Base-by-base conservation (phyloP, 345 rosid genomes). In the Raphanus sativus region DNA sequence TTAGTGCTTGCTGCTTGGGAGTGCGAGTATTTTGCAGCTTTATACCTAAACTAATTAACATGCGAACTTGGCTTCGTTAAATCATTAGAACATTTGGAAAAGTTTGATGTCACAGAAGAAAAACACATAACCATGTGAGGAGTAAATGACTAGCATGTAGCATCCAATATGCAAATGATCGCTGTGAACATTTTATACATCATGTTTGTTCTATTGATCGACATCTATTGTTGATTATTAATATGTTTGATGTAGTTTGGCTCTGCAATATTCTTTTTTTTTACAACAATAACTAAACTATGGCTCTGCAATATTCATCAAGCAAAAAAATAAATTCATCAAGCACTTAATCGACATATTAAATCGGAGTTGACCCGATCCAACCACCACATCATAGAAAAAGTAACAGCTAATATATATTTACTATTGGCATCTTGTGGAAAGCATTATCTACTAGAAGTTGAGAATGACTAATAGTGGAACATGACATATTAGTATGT, bases 401-500 rank as follows among this genome's bases (percentile, higher is more conserved):
- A 32, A 11, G 40, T 58, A 42, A 5, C 59, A 48, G 62, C 1
- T 71, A 42, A 42, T 11, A 64, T 65, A 1, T 54, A n/a, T 62
- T 62, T 76, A 63, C 30, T 28, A 69, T 34, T 70, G 67, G 62
- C 32, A 45, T 71, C 30, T 65, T 71, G 77, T 71, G 77, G 81
- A 24, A 65, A 71, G 72, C 81, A 77, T 58, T 77, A 71, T 65
- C 72, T 77, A 54, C 11, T 69, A 70, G 65, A 56, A 70, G 63
- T 59, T 38, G 63, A 59, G 63, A 59, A 26, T 34, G 67, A 65
- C 21, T 58, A 55, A 56, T 59, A 65, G 81, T 77, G 77, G 81
- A 77, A 58, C 32, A 65, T 77, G 81, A 77, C 81, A 48, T 45
- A 73, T 59, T 65, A 65, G 55, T 71, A 26, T 77, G 62, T 59